A percentile compares a stretch with the other conserved stretches of the same genome.
Evolutionary conservation across 2,329 filamentous ascomycete genomes (phyloP).

Genomic region (Fusarium sp.): DNA sequence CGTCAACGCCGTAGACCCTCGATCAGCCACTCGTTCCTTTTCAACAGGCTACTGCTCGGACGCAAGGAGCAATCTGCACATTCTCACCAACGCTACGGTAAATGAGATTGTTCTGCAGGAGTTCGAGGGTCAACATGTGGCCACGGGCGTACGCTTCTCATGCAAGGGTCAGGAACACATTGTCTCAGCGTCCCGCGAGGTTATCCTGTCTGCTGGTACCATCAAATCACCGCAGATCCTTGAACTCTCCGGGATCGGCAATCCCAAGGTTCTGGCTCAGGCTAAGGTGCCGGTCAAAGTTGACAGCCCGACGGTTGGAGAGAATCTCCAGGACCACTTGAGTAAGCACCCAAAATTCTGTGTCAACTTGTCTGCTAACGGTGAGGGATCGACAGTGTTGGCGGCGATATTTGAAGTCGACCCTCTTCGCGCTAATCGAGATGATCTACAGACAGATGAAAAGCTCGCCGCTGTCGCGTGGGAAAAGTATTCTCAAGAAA

Average conservation of each 20-base stretch:
- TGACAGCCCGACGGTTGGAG: conserved; percentile 57
- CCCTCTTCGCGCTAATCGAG: conserved; percentile 51
- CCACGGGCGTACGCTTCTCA: conserved; percentile 49
- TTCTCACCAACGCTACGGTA: conserved; percentile 46
- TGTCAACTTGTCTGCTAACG: conserved; percentile 6
- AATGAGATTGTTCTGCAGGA: conserved; percentile 40
- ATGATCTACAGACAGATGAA: conserved; percentile 50
- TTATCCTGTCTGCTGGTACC: conserved; percentile 69
- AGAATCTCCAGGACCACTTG: conserved; percentile 61
- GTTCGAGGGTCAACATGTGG: conserved; percentile 21
- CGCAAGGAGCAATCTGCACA: conserved; percentile 55
- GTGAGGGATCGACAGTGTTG: conserved; percentile 47
- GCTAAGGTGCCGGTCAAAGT: conserved; percentile 53
- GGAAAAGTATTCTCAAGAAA: conserved; percentile 45
- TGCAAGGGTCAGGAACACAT: conserved; percentile 50
- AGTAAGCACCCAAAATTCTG: conserved; percentile 34
- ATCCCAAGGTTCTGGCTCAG: conserved; percentile 47
- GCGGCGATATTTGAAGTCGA: conserved; percentile 58
- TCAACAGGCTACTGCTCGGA: conserved; percentile 57
- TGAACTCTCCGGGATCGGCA: conserved; percentile 71
- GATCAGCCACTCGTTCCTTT: conserved; percentile 59
- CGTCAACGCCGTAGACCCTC: conserved; percentile 59
- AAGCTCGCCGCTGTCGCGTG: conserved; percentile 44
- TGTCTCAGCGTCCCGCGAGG: conserved; percentile 58
- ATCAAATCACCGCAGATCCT: conserved; percentile 67